phyloP scores from a whole-genome alignment of 257 asterid genomes.

The Handroanthus guayacan region DNA sequence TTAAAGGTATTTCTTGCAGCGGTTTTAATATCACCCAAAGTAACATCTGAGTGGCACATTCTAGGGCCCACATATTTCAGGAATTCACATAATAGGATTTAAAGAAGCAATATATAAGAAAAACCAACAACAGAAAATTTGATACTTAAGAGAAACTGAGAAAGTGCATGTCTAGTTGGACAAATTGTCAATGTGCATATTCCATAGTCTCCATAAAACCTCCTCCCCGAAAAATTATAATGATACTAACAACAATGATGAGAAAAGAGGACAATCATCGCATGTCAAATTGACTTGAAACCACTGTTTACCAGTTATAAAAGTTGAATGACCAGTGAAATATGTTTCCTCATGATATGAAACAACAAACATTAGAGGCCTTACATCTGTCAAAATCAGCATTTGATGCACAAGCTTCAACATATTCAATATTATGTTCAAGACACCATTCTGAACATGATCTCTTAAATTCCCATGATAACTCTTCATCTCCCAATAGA shows the following conservation, averaged over 20 bases:
- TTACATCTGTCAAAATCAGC: slow-evolving; percentile 86
- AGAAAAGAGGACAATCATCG: neutral
- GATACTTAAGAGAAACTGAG: neutral
- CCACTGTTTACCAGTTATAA: neutral
- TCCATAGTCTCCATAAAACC: neutral
- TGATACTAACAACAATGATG: neutral
- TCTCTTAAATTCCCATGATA: slow-evolving; percentile 56
- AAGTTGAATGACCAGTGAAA: neutral
- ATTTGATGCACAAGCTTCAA: slow-evolving; percentile 93
- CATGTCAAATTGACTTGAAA: neutral
- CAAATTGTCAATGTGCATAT: neutral
- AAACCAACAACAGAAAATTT: slow-evolving; percentile 3
- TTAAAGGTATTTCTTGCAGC: neutral
- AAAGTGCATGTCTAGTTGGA: neutral
- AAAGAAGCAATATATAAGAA: neutral
- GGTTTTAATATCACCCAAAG: neutral
- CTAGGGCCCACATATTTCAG: neutral
- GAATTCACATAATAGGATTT: neutral
- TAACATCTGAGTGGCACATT: neutral
- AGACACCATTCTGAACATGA: slow-evolving; percentile 85
- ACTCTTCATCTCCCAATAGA: slow-evolving; percentile 75
- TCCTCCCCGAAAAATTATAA: neutral
- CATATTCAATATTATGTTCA: slow-evolving; percentile 77
- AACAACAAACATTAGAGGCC: slow-evolving; percentile 36
- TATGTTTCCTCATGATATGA: neutral